phyloP scores from a whole-genome alignment of 192 early-diverging fungal genomes.

The Mortierella claussenii region DNA sequence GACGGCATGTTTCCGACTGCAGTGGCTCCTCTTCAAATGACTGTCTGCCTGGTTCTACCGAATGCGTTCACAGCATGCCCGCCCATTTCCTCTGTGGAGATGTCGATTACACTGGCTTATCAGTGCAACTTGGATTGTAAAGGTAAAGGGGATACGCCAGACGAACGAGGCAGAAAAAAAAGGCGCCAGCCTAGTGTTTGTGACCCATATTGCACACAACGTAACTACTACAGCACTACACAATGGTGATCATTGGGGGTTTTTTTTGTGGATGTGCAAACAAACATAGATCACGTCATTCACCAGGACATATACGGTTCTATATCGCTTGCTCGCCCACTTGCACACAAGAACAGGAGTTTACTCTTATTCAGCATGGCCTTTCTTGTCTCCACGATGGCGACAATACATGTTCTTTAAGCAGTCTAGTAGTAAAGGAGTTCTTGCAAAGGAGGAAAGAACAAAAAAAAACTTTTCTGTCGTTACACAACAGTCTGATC shows the following conservation, averaged over 20 bases:
- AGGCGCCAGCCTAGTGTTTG: too few relatives aligned
- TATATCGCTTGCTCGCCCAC: background rate
- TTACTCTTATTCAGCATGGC: background rate
- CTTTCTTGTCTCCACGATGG: too few relatives aligned
- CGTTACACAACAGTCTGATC: too few relatives aligned
- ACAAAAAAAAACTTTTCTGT: too few relatives aligned
- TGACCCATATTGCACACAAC: too few relatives aligned
- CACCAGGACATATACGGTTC: constrained; percentile 26
- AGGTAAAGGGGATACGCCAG: constrained; percentile 23
- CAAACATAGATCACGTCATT: constrained; percentile 32
- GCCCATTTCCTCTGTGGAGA: constrained; percentile 18
- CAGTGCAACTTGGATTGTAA: constrained; percentile 38
- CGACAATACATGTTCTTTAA: too few relatives aligned
- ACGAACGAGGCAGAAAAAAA: too few relatives aligned
- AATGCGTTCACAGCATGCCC: constrained; percentile 24
- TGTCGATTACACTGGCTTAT: constrained; percentile 20
- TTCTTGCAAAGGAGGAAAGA: too few relatives aligned
- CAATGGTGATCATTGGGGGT: too few relatives aligned
- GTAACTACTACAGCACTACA: too few relatives aligned
- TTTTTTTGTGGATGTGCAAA: background rate
- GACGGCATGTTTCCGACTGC: constrained; percentile 27
- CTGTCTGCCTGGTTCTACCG: constrained; percentile 34
- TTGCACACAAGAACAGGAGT: background rate
- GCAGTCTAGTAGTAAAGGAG: too few relatives aligned
- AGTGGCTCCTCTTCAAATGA: constrained; percentile 4